Conservation (phyloP, 495 filamentous ascomycete species). For the Physcia stellaris region DNA sequence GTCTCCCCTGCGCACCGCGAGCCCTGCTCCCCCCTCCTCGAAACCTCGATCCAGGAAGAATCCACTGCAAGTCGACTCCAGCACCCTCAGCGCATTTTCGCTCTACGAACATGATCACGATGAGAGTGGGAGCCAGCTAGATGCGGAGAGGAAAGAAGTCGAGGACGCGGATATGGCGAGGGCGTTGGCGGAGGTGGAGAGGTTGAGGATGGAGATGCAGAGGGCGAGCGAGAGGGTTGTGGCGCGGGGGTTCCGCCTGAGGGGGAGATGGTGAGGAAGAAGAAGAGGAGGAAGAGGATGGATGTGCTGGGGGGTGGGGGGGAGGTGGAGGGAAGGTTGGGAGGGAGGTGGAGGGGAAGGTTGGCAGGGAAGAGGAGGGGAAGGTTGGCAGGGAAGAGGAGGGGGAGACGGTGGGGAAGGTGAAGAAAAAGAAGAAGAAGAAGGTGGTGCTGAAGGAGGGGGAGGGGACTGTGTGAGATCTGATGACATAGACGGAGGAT, state of each 20-base stretch:
- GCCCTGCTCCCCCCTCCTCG: not conserved
- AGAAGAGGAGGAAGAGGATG: constrained; percentile 47
- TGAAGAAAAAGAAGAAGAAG: too few relatives aligned
- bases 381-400: too few relatives aligned
- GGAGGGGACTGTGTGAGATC: constrained; percentile 7
- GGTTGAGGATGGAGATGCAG: constrained; percentile 80
- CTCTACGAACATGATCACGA: constrained; percentile 42
- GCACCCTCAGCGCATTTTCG: constrained; percentile 51
- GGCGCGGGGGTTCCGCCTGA: constrained; percentile 48
- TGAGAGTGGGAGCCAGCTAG: constrained; percentile 21
- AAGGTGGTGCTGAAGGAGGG: constrained; percentile 12
- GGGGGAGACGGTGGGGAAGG: too few relatives aligned
- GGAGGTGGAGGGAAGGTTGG: too few relatives aligned
- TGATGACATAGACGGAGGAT: constrained; percentile 1
- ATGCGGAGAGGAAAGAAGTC: constrained; percentile 38
- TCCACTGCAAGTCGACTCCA: constrained; percentile 75
- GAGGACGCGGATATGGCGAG: constrained; percentile 74
- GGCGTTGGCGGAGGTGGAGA: constrained; percentile 78
- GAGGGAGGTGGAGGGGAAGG: too few relatives aligned
- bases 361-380: too few relatives aligned
- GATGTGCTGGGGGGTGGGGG: too few relatives aligned
- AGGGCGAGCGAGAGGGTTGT: constrained; percentile 71
- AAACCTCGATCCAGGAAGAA: constrained; percentile 34
- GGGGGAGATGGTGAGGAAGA: constrained; percentile 65
- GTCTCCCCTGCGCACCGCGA: not conserved